Evolutionary conservation across 495 filamentous ascomycete species (phyloP).

Genomic region (Tuber calosporum): DNA sequence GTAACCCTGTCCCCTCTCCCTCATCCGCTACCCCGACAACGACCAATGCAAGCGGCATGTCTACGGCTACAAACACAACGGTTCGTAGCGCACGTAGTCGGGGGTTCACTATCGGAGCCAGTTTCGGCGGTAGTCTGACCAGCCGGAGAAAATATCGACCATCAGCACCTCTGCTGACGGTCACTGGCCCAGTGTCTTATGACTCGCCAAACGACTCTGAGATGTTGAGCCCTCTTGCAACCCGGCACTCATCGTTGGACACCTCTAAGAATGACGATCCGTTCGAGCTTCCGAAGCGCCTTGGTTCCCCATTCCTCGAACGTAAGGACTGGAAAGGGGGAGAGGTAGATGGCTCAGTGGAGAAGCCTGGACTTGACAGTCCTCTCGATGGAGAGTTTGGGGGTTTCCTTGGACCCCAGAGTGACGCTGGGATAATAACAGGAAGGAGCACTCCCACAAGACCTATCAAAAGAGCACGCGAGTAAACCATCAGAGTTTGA

Average conservation of each 20-base stretch:
- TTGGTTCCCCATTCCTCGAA: conserved; percentile 37
- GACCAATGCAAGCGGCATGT: background rate
- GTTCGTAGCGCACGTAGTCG: conserved; percentile 22
- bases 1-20: conserved; percentile 20
- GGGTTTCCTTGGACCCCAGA: background rate
- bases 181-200: conserved; percentile 39
- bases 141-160: conserved; percentile 29
- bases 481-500: conserved; percentile 7
- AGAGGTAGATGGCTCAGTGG: conserved; percentile 9
- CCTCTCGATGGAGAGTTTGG: background rate
- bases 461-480: conserved; percentile 16
- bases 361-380: conserved; percentile 12
- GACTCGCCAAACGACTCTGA: conserved; percentile 28
- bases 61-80: conserved; percentile 9
- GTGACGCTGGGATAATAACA: conserved; percentile 5
- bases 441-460: conserved; percentile 6
- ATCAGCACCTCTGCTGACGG: conserved; percentile 34
- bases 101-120: conserved; percentile 39
- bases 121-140: conserved; percentile 14
- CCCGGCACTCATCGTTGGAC: conserved; percentile 21
- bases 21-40: conserved; percentile 1
- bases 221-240: conserved; percentile 31
- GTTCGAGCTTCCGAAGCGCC: conserved; percentile 21
- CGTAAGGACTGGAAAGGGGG: conserved; percentile 25
- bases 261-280: conserved; percentile 6